These are phyloP conservation scores for Hydrangea macrophylla DNA, from an alignment of 148 eudicot species.

Conservation along the genomic window DNA sequence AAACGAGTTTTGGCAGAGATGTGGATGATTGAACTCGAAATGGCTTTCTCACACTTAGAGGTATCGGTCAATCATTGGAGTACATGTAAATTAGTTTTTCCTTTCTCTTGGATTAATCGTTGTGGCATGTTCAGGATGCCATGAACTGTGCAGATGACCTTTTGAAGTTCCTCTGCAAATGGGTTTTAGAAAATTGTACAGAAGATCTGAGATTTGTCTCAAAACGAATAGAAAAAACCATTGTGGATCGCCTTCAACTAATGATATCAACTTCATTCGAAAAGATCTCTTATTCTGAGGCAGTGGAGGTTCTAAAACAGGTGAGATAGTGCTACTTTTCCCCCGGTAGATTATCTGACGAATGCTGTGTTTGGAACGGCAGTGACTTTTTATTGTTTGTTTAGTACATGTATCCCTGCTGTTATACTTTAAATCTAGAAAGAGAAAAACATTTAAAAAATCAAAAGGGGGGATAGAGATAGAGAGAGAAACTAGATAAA, in stretches of 20 bases:
- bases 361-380: too few species aligned
- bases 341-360: neutral
- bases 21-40: conserved; percentile 91
- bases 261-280: conserved; percentile 42
- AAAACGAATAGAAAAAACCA: conserved; percentile 62
- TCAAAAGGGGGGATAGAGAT: too few species aligned
- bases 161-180: conserved; percentile 67
- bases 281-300: conserved; percentile 70
- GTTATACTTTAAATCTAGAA: too few species aligned
- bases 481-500: too few species aligned
- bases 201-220: conserved; percentile 68
- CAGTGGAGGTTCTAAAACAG: conserved; percentile 59
- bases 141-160: conserved; percentile 73
- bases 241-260: conserved; percentile 53
- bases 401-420: too few species aligned
- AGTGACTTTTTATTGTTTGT: too few species aligned
- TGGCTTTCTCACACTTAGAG: conserved; percentile 87
- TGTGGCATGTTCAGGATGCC: conserved; percentile 54
- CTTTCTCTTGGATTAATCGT: neutral
- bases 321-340: conserved; percentile 22
- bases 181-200: conserved; percentile 50
- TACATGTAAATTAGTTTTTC: neutral
- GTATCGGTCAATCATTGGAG: too few species aligned
- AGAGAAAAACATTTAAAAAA: too few species aligned
- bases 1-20: conserved; percentile 66